A percentile compares a stretch with the other conserved stretches of the same genome.
These are phyloP conservation scores for Cadophora malorum DNA, from an alignment of 2,329 filamentous ascomycete genomes.

Conservation along the genomic window DNA sequence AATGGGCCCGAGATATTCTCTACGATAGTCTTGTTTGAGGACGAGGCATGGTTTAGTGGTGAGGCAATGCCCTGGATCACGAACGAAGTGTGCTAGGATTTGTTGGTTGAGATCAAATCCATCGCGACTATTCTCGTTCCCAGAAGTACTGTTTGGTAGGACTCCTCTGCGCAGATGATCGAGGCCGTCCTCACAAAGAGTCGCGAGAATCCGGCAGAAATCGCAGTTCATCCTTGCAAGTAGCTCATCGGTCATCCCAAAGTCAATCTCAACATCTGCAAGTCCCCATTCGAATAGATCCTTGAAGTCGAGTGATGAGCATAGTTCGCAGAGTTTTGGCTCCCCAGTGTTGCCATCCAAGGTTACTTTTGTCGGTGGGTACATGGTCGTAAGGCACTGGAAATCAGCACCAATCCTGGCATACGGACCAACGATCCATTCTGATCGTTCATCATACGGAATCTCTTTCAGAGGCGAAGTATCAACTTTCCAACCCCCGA, in stretches of 20 bases:
- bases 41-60: slow-evolving; percentile 12
- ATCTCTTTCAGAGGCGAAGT: background rate
- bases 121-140: background rate
- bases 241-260: slow-evolving; percentile 3
- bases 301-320: slow-evolving; percentile 2
- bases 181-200: slow-evolving; percentile 8
- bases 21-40: slow-evolving; percentile 2
- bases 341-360: background rate
- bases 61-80: slow-evolving; percentile 1
- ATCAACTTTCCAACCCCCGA: slow-evolving; percentile 4
- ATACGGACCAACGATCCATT: slow-evolving; percentile 2
- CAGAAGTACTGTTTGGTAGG: background rate
- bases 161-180: background rate
- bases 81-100: background rate
- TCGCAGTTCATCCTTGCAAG: background rate
- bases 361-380: background rate
- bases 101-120: background rate
- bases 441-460: background rate
- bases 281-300: slow-evolving; percentile 14
- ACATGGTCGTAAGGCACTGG: background rate
- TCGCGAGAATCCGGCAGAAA: background rate
- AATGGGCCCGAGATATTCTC: slow-evolving; percentile 14
- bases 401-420: slow-evolving; percentile 1
- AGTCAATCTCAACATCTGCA: slow-evolving; percentile 13
- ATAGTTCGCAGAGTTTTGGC: slow-evolving; percentile 1